Percentiles rank a stretch among this genome's conserved stretches.
These are phyloP conservation scores for Thermoascus crustaceus DNA, from an alignment of 2,329 filamentous ascomycete genomes.

Conservation along the genomic window DNA sequence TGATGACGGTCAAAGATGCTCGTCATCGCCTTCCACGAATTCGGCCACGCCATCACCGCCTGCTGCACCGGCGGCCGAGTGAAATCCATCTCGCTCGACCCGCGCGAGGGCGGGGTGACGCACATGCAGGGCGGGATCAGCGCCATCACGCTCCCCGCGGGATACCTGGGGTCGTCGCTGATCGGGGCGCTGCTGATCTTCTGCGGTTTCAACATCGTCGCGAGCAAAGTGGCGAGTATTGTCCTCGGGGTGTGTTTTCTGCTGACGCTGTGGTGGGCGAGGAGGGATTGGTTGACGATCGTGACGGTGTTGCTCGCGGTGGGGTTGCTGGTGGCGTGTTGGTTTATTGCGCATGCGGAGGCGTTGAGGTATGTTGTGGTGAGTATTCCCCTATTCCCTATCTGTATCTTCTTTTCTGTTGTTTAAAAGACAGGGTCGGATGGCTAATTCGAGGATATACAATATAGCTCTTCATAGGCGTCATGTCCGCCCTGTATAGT, in stretches of 20 bases:
- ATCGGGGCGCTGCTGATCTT: slow-evolving; percentile 72
- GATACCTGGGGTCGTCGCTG: slow-evolving; percentile 68
- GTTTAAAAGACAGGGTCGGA: no score
- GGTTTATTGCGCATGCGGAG: slow-evolving; percentile 72
- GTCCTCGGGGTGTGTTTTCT: slow-evolving; percentile 66
- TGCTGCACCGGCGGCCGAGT: slow-evolving; percentile 65
- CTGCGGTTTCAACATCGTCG: slow-evolving; percentile 73
- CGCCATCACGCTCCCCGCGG: slow-evolving; percentile 65
- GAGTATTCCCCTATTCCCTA: slow-evolving; percentile 20
- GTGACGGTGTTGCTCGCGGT: slow-evolving; percentile 61
- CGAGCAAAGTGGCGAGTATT: slow-evolving; percentile 69
- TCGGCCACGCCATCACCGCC: slow-evolving; percentile 66
- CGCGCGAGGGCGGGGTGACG: slow-evolving; percentile 69
- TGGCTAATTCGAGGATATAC: not conserved
- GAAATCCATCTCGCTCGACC: slow-evolving; percentile 65
- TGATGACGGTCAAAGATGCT: slow-evolving; percentile 53
- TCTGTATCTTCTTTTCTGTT: no score
- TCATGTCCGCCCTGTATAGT: slow-evolving; percentile 73
- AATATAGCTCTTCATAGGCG: slow-evolving; percentile 62
- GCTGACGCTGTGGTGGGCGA: slow-evolving; percentile 74
- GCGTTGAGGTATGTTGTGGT: slow-evolving; percentile 63
- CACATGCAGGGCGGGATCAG: slow-evolving; percentile 65
- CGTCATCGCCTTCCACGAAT: slow-evolving; percentile 74
- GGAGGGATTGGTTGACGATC: slow-evolving; percentile 70
- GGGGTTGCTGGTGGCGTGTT: slow-evolving; percentile 62